phyloP scores from a whole-genome alignment of 2,329 filamentous ascomycete species.

The Metarhizium album region DNA sequence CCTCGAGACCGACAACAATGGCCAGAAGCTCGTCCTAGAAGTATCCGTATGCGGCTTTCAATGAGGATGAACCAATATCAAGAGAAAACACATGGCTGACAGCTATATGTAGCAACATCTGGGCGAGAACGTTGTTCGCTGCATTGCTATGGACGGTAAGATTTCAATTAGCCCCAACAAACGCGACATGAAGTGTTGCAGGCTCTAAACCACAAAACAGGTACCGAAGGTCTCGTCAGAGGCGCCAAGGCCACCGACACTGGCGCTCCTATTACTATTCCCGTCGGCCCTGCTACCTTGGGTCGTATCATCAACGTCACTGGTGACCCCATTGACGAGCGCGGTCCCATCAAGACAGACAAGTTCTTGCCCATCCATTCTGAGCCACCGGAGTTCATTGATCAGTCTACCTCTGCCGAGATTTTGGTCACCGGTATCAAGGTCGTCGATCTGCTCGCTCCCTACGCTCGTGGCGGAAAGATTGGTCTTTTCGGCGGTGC shows the following conservation, averaged over 20 bases:
- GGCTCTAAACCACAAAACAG: conserved; percentile 30
- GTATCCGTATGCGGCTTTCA: conserved; percentile 62
- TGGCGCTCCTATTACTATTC: conserved; percentile 90
- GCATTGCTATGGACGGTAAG: conserved; percentile 99
- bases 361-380: conserved; percentile 87
- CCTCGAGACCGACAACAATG: conserved; percentile 81
- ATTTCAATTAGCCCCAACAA: conserved; percentile 7
- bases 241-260: conserved; percentile 78
- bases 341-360: conserved; percentile 90
- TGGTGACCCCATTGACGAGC: conserved; percentile 99
- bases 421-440: conserved; percentile 99
- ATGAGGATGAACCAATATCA: background rate
- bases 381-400: conserved; percentile 82
- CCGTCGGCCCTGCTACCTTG: conserved; percentile 85
- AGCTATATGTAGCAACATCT: conserved; percentile 25
- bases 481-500: conserved; percentile 99
- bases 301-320: conserved; percentile 99
- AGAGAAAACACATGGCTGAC: background rate
- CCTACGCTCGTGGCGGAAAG: conserved; percentile 99
- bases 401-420: conserved; percentile 94
- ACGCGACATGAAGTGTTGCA: background rate
- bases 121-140: conserved; percentile 97
- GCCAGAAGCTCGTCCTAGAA: conserved; percentile 90
- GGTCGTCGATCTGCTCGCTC: conserved; percentile 97
- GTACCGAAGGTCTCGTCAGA: conserved; percentile 99